Conservation (phyloP, 805 yeast species). For the Candida maris region DNA sequence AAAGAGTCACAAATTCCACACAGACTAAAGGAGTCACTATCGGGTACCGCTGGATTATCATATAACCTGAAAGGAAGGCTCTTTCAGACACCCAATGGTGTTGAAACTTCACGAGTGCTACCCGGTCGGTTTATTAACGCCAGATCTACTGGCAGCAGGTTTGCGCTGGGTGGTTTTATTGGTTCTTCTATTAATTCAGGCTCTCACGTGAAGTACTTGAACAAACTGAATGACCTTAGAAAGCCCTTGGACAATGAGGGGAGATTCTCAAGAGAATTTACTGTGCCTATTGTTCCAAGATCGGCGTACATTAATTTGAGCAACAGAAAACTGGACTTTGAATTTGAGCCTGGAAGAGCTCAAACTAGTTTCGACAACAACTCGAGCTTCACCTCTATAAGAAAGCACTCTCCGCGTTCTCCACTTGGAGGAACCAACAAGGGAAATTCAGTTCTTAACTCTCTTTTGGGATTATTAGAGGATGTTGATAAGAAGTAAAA, state of each 20-base stretch:
- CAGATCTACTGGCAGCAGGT: conserved; percentile 36
- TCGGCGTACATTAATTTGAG: conserved; percentile 24
- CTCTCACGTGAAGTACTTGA: conserved; percentile 23
- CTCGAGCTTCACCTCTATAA: conserved; percentile 13
- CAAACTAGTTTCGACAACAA: conserved; percentile 5
- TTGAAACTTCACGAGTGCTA: conserved; percentile 45
- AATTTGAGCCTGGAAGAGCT: conserved; percentile 23
- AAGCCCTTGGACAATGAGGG: conserved; percentile 24
- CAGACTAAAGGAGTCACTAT: conserved; percentile 20
- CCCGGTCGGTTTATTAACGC: conserved; percentile 65
- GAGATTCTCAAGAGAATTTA: conserved; percentile 28
- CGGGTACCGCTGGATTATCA: conserved; percentile 76
- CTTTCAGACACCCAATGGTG: conserved; percentile 67
- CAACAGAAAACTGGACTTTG: conserved; percentile 20
- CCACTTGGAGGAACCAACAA: conserved; percentile 20
- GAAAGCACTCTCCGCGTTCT: conserved; percentile 17
- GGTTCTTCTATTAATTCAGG: conserved; percentile 24
- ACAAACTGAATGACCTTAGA: conserved; percentile 14
- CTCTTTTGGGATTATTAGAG: conserved; percentile 22
- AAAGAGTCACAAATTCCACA: conserved; percentile 14
- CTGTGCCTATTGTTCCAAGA: conserved; percentile 26
- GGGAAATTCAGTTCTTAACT: conserved; percentile 20
- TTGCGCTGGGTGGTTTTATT: conserved; percentile 56
- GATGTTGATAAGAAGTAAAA: conserved; percentile 18
- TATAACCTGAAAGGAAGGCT: conserved; percentile 68